Evolutionary conservation across 2,329 filamentous ascomycete species (phyloP), one percentile per base, ranked within the genome.

Genomic region (Mycosphaerelloides madeirae): DNA sequence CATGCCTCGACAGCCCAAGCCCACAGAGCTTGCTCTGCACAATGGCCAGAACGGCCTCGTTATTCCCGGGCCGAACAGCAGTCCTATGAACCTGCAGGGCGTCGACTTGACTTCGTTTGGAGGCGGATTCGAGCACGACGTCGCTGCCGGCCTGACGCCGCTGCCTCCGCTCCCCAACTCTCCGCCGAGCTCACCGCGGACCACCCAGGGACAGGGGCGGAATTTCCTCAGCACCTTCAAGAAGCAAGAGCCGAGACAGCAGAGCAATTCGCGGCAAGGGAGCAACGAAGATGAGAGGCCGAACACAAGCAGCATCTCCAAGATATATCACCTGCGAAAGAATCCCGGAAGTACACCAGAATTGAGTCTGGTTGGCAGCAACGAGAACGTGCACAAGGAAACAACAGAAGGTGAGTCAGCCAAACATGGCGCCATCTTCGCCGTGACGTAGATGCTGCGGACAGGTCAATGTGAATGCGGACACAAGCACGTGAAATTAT

Each of bases 331-430:
- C 20, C 60, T 73, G 44, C 63, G 67, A 40, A 68, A 66, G 43
- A 63, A 62, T 42, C 65, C 68, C n/a, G 70, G 69, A 22, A 75
- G 72, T 29, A 73, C 72, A 38, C 71, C 72, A 34, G 71, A 75
- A 44, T 55, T 75, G 42, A 69, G 63, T 49, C 43, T 65, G 52
- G 51, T 64, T 31, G 55, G 58, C 20, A 62, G 61, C 41, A 52
- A 55, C 36, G 60, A 62, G 43, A 57, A 54, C 34, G 47, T 55
- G 31, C 41, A 48, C 38, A 58, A 58, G 44, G 41, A 46, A 15
- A 47, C 51, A 15, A 44, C 44, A 47, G 57, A 62, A 53, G 50
- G 60, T 63, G 54, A 56, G 57, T 59, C 25, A 18, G 16, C 34
- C 46, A 41, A 48, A 33, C 35, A 32, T 32, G 31, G n/a, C 41